Evolutionary conservation across 352 stramenopile genomes (phyloP).

Genomic region (Salisapilia sapeloensis): DNA sequence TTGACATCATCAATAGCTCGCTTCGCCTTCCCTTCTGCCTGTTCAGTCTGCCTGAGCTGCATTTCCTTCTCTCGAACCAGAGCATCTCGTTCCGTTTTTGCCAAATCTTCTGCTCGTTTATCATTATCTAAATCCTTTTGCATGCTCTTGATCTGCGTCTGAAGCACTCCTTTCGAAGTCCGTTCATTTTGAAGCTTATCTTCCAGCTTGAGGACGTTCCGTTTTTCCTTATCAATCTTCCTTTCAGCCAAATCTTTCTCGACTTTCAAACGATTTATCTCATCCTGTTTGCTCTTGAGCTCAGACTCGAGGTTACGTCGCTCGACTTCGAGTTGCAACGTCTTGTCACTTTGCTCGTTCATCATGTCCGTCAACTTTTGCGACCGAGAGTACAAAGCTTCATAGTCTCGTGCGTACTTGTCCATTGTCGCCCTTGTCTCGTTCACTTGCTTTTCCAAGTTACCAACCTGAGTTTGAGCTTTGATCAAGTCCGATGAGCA

Average conservation of each 20-base stretch:
- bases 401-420: slow-evolving; percentile 88
- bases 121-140: slow-evolving; percentile 64
- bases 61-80: slow-evolving; percentile 81
- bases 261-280: slow-evolving; percentile 67
- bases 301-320: slow-evolving; percentile 68
- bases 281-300: slow-evolving; percentile 70
- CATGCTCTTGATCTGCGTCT: slow-evolving; percentile 71
- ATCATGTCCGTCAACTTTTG: slow-evolving; percentile 88
- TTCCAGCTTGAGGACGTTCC: slow-evolving; percentile 77
- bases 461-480: slow-evolving; percentile 45
- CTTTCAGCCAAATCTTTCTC: slow-evolving; percentile 85
- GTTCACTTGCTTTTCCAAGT: slow-evolving; percentile 79
- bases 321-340: slow-evolving; percentile 69
- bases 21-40: slow-evolving; percentile 73
- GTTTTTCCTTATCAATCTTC: slow-evolving; percentile 80
- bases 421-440: slow-evolving; percentile 79
- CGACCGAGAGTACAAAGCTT: slow-evolving; percentile 77
- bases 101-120: slow-evolving; percentile 60
- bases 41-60: slow-evolving; percentile 66
- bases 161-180: slow-evolving; percentile 60
- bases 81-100: slow-evolving; percentile 55
- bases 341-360: slow-evolving; percentile 84
- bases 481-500: slow-evolving; percentile 29
- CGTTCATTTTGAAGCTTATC: slow-evolving; percentile 85
- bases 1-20: slow-evolving; percentile 83